Evolutionary conservation across 495 filamentous ascomycete genomes (phyloP).

Genomic region (Pyrenopolyporus hunteri): DNA sequence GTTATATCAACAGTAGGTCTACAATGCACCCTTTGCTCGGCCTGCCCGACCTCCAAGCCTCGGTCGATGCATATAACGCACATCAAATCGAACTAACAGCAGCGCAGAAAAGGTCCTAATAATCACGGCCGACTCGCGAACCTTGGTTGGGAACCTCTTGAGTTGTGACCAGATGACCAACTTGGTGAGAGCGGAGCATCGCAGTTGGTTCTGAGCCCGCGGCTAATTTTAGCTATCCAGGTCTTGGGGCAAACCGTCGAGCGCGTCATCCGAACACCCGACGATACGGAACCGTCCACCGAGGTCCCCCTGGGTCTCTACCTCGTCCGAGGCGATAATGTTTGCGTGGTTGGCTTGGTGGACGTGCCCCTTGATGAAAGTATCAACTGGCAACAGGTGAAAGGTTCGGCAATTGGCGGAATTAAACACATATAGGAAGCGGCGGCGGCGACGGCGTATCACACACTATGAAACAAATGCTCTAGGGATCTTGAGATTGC

Average conservation of each 20-base stretch:
- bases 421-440: constrained; percentile 66
- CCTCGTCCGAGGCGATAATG: constrained; percentile 91
- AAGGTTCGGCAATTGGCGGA: constrained; percentile 79
- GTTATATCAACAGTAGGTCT: constrained; percentile 46
- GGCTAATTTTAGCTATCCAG: constrained; percentile 39
- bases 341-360: constrained; percentile 86
- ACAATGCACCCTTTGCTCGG: neutral
- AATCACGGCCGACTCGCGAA: constrained; percentile 91
- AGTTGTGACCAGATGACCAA: constrained; percentile 94
- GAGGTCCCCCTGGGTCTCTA: constrained; percentile 88
- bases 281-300: constrained; percentile 80
- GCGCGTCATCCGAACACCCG: constrained; percentile 81
- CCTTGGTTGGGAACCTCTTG: constrained; percentile 79
- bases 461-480: constrained; percentile 1
- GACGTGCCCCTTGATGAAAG: constrained; percentile 85
- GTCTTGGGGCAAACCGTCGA: constrained; percentile 84
- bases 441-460: neutral
- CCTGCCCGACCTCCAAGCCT: neutral
- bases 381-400: constrained; percentile 91
- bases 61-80: constrained; percentile 18
- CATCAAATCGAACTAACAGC: constrained; percentile 41
- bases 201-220: neutral
- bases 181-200: constrained; percentile 57
- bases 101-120: constrained; percentile 84
- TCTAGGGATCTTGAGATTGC: constrained; percentile 16